A percentile compares a stretch with the other conserved stretches of the same genome.
Evolutionary conservation across 1,284 basidiomycete genomes (phyloP).

Genomic region (Leccinum insigne): DNA sequence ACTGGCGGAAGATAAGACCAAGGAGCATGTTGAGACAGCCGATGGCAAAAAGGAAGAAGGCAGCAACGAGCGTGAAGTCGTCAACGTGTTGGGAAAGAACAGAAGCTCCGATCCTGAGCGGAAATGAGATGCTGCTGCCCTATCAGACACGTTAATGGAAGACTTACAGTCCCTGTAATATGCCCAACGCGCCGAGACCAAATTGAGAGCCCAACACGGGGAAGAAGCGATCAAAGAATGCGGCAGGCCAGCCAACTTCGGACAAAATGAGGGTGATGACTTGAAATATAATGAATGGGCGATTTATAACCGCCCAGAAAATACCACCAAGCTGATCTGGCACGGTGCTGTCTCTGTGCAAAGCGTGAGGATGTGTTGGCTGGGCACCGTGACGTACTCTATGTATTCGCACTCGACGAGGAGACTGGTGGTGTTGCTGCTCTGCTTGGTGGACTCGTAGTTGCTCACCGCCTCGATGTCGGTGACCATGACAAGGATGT

Average conservation of each 20-base stretch:
- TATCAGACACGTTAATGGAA: conserved; percentile 4
- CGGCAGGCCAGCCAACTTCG: conserved; percentile 75
- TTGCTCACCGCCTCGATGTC: conserved; percentile 78
- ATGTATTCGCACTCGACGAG: conserved; percentile 75
- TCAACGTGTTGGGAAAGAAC: conserved; percentile 85
- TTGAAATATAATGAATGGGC: conserved; percentile 83
- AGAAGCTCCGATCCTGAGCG: conserved; percentile 67
- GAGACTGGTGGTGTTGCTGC: conserved; percentile 31
- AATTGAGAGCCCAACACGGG: conserved; percentile 81
- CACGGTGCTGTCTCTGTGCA: conserved; percentile 68
- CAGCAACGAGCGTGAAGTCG: conserved; percentile 84
- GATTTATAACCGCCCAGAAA: conserved; percentile 87
- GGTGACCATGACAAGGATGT: conserved; percentile 78
- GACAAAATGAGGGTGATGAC: conserved; percentile 77
- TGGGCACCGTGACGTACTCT: conserved; percentile 45
- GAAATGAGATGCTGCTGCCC: conserved; percentile 12
- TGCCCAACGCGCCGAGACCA: conserved; percentile 82
- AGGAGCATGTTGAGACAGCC: conserved; percentile 83
- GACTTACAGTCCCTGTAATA: conserved; percentile 78
- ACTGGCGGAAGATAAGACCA: conserved; percentile 70
- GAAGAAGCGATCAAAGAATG: conserved; percentile 80
- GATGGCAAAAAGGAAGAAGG: conserved; percentile 85
- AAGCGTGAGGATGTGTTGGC: conserved; percentile 7
- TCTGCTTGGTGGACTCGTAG: conserved; percentile 48
- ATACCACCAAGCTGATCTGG: conserved; percentile 88